Percentiles rank a stretch among this genome's conserved stretches.
Conservation (phyloP, 495 filamentous ascomycete species). For the Amphirosellinia nigrospora region DNA sequence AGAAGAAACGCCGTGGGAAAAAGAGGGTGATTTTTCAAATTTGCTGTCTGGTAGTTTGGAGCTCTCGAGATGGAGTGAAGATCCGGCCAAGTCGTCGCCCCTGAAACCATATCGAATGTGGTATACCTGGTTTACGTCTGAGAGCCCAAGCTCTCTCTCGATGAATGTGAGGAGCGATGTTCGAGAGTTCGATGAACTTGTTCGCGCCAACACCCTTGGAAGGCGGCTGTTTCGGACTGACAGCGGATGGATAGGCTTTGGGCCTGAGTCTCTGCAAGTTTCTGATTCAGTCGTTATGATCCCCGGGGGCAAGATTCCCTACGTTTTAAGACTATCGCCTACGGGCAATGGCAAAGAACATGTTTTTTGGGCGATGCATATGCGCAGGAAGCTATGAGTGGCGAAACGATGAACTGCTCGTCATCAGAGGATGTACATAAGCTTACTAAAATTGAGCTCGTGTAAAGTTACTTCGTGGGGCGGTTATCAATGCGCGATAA, state of each 20-base stretch:
- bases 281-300: background rate
- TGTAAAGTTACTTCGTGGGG: background rate
- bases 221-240: background rate
- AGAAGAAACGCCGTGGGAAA: background rate
- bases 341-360: background rate
- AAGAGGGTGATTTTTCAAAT: background rate
- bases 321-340: background rate
- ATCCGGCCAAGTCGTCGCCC: background rate
- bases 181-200: background rate
- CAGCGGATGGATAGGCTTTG: background rate
- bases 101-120: slow-evolving; percentile 1
- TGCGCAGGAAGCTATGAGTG: background rate
- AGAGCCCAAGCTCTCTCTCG: background rate
- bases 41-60: background rate
- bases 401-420: background rate
- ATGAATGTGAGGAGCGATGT: background rate
- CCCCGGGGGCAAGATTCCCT: background rate
- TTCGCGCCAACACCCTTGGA: background rate
- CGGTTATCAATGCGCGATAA: background rate
- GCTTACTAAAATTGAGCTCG: background rate
- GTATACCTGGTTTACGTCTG: background rate
- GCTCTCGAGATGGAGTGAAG: background rate
- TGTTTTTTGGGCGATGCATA: background rate
- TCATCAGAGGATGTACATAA: background rate
- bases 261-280: background rate